Conservation (phyloP, 2,329 filamentous ascomycete genomes). For the Periglandula ipomoeae region DNA sequence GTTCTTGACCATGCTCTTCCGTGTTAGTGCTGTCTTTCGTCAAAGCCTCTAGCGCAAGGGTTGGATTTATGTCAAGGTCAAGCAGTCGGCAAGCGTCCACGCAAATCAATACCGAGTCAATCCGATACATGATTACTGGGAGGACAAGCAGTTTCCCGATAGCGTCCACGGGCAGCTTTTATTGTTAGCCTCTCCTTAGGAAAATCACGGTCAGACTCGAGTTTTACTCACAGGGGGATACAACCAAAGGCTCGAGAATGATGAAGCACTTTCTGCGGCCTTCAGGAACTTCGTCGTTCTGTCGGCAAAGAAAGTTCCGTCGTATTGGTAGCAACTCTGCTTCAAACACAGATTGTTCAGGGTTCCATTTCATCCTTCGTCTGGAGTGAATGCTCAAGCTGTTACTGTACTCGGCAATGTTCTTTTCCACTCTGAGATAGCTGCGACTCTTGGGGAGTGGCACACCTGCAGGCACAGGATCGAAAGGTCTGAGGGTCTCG, state of each 20-base stretch:
- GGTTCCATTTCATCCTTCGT: constrained; percentile 43
- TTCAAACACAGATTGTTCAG: constrained; percentile 72
- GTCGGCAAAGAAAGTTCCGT: constrained; percentile 74
- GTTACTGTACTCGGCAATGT: constrained; percentile 76
- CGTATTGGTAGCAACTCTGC: constrained; percentile 66
- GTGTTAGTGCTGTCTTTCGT: constrained; percentile 89
- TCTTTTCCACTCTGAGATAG: constrained; percentile 34
- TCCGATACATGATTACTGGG: constrained; percentile 73
- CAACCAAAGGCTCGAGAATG: constrained; percentile 64
- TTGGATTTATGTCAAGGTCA: constrained; percentile 53
- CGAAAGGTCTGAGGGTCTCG: constrained; percentile 49
- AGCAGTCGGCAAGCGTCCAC: constrained; percentile 63
- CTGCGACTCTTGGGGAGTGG: constrained; percentile 36
- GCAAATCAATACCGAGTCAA: constrained; percentile 75
- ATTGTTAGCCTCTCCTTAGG: not conserved
- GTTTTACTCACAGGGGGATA: constrained; percentile 63
- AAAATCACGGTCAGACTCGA: no score
- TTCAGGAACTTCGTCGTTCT: constrained; percentile 39
- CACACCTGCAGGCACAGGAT: constrained; percentile 52
- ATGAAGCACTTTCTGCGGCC: constrained; percentile 48
- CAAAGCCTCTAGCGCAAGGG: constrained; percentile 74
- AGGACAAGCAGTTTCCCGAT: constrained; percentile 67
- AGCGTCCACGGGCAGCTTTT: constrained; percentile 56
- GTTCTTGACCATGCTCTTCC: constrained; percentile 58
- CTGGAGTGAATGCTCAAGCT: constrained; percentile 59